Percentiles rank a stretch among this genome's conserved stretches.
Evolutionary conservation across 257 asterid species (phyloP).

Genomic region (Lycium barbarum): DNA sequence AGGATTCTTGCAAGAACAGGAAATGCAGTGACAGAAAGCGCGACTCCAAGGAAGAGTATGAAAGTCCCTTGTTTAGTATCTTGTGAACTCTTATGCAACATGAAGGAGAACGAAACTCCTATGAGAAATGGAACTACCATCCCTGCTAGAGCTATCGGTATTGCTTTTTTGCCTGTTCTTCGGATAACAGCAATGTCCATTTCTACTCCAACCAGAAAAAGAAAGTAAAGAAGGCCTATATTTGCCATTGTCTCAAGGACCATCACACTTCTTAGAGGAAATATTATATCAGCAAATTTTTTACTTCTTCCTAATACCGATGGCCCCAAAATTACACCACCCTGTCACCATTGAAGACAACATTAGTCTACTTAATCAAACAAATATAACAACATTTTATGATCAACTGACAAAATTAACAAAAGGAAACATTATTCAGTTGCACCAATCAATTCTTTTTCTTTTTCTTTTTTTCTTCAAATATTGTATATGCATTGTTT

Average conservation of each 20-base stretch:
- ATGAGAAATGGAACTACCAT: constrained; percentile 33
- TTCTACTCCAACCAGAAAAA: constrained; percentile 33
- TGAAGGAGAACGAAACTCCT: constrained; percentile 28
- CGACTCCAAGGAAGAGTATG: constrained; percentile 33
- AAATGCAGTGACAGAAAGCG: constrained; percentile 39
- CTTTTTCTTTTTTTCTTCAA: no score
- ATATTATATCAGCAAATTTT: background rate
- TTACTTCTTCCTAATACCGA: constrained; percentile 32
- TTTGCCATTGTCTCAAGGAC: constrained; percentile 35
- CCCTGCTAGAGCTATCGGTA: constrained; percentile 32
- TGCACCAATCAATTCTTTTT: background rate
- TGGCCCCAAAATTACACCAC: constrained; percentile 35
- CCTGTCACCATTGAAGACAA: constrained; percentile 12
- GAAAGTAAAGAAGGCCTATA: constrained; percentile 27
- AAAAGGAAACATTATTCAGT: background rate
- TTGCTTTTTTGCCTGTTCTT: constrained; percentile 25
- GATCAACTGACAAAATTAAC: background rate
- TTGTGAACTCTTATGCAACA: constrained; percentile 22
- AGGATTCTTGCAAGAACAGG: constrained; percentile 44
- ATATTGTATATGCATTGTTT: background rate
- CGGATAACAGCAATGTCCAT: constrained; percentile 22
- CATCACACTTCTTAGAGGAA: constrained; percentile 28
- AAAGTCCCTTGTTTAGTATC: constrained; percentile 15
- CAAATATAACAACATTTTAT: background rate
- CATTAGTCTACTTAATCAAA: constrained; percentile 13